Percentiles rank a stretch among this genome's conserved stretches.
These are phyloP conservation scores for Oidiodendron maius DNA, from an alignment of 495 filamentous ascomycete species.

Conservation along the genomic window DNA sequence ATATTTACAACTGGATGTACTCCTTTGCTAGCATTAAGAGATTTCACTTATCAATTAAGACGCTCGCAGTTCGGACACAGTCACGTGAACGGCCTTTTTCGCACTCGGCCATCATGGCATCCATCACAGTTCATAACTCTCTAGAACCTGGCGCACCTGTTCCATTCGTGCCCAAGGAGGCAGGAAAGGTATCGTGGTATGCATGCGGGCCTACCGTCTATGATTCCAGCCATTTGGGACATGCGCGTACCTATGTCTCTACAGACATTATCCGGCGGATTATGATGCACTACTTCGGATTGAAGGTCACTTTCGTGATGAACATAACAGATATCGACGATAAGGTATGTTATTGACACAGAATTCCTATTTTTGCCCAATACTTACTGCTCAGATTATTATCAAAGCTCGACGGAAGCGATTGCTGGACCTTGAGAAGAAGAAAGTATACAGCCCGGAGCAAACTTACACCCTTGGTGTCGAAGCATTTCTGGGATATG, in stretches of 20 bases:
- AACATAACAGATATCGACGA: conserved; percentile 95
- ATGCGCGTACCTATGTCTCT: conserved; percentile 89
- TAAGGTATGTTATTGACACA: conserved; percentile 55
- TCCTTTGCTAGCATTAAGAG: too few species aligned
- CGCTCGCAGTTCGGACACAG: too few species aligned
- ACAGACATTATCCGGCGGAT: conserved; percentile 91
- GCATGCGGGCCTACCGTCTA: conserved; percentile 91
- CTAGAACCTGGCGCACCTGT: conserved; percentile 64
- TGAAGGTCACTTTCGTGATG: conserved; percentile 86
- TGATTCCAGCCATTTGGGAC: conserved; percentile 84
- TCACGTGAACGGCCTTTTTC: too few species aligned
- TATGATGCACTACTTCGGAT: conserved; percentile 79
- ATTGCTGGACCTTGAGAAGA: conserved; percentile 17
- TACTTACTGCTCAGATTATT: too few species aligned
- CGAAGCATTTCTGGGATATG: conserved; percentile 65
- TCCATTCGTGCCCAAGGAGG: conserved; percentile 69
- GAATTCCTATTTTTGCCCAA: too few species aligned
- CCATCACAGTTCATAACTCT: conserved; percentile 77
- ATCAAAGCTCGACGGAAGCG: conserved; percentile 14
- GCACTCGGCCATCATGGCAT: too few species aligned
- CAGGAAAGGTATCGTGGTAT: conserved; percentile 79
- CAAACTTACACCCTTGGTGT: conserved; percentile 36
- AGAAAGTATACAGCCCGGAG: conserved; percentile 20
- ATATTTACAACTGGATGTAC: too few species aligned
- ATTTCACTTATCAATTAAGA: too few species aligned